Base-by-base conservation (phyloP, 306 rosid genomes). In the Leucaena leucocephala region DNA sequence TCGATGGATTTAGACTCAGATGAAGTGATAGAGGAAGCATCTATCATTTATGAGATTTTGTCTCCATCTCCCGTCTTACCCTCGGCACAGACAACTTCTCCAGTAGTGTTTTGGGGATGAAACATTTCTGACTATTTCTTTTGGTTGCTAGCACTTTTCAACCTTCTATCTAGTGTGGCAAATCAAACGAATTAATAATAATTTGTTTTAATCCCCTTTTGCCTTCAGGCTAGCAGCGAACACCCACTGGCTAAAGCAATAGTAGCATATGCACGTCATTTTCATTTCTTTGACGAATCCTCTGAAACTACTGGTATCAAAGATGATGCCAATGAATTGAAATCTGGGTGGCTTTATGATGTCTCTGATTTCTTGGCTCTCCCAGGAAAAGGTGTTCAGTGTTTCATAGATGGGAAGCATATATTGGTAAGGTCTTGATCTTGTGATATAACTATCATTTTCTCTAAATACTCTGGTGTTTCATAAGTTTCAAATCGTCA, bases 171-270 rank as follows among this genome's bases (percentile, higher is more conserved):
- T 57, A 58, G 50, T 74, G 57, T 71, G 35, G 49, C 52, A 46
- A 36, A 34, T 46, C 38, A 52, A 61, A 70, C 55, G 50, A 79
- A 44, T 78, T 48, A 12, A 55, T 52, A 57, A 16, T 74, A 8
- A 17, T 48, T 49, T 78, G 44, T 76, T 80, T 46, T 48, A 71
- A 70, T 59, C 4, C 14, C 66, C 33, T 49, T 49, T 35, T 85
- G 62, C 63, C 27, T 42, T 82, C 86, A 96, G 99, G 96, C 91
- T 83, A 96, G 98, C 86, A 96, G 99, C 68, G 99, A 96, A 81
- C 99, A 96, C 81, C 98, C 98, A 7, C 65, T 96, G 82, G 99
- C 81, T n/a, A 96, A 91, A 90, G 98, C 99, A 21, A 89, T 95
- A 84, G 89, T 95, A 34, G 91, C 85, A 64, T 90, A 95, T 81